These are phyloP conservation scores for Sungouiozyma ichnusensis DNA, from an alignment of 805 yeast genomes.

Conservation along the genomic window DNA sequence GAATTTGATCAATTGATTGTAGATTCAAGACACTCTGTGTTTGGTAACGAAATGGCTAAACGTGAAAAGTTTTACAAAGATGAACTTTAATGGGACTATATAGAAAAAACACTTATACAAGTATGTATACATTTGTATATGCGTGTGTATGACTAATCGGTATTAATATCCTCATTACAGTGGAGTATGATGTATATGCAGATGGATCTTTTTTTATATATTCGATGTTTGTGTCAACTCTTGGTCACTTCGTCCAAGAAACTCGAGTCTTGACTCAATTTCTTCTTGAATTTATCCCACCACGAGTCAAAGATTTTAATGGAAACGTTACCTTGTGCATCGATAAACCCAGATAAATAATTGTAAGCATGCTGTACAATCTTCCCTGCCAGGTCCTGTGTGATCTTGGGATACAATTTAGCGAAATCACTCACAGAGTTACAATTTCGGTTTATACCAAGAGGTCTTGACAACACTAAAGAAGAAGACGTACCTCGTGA, in stretches of 20 bases:
- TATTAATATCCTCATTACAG: neutral
- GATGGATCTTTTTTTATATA: too few relatives aligned
- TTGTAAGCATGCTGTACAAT: constrained; percentile 90
- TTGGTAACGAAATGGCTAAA: constrained; percentile 73
- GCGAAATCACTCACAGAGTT: constrained; percentile 25
- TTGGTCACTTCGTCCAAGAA: constrained; percentile 48
- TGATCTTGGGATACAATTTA: constrained; percentile 31
- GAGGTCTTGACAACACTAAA: constrained; percentile 23
- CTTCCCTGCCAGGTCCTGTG: constrained; percentile 67
- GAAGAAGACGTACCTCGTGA: constrained; percentile 16
- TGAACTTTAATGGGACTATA: constrained; percentile 4
- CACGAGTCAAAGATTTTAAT: constrained; percentile 83
- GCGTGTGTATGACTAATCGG: neutral
- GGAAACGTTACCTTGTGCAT: constrained; percentile 67
- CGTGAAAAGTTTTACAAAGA: constrained; percentile 20
- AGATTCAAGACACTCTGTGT: constrained; percentile 49
- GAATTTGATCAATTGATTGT: constrained; percentile 32
- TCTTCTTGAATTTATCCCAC: constrained; percentile 85
- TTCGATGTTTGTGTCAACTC: constrained; percentile 4
- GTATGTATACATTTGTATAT: neutral
- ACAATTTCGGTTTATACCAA: constrained; percentile 13
- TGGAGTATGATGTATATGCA: neutral
- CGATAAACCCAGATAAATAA: constrained; percentile 79
- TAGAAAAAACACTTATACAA: too few relatives aligned
- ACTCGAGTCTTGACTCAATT: constrained; percentile 69